Base-by-base conservation (phyloP, 1,284 basidiomycete species). In the Athelia psychrophila region DNA sequence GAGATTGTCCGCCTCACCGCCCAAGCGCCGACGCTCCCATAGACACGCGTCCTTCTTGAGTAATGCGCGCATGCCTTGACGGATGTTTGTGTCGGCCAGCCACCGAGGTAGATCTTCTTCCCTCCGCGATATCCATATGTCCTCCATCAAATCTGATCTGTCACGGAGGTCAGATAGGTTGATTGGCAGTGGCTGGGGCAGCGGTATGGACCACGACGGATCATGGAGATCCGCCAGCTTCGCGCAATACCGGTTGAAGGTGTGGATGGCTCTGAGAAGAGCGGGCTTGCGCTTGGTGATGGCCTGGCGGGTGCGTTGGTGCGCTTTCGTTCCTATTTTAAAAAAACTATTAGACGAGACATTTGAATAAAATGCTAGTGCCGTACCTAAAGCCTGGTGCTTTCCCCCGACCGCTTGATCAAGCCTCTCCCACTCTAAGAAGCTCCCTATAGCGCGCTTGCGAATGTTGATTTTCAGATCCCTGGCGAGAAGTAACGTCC, bases 391-490 rank as follows among this genome's bases (percentile, higher is more conserved):
- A 2, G 70, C 49, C 32, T 70, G 58, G 12, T 67, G 54, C 23
- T 58, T 56, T 0, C 71, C 64, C 0, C 67, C 64, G 5, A 65
- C 65, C 0, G 69, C 69, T 22, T 59, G 60, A 46, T 73, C 66
- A 0, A 76, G 56, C 3, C 22, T 75, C 69, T 66, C 68, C 73
- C 42, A 75, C n/a, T 42, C 68, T 8, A 70, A 68, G 44, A 76
- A 75, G 15, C 64, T 68, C 0, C 61, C 65, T 6, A 72, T 66
- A 0, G 66, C 70, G 1, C 61, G 50, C 44, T 69, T 72, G 0
- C 62, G 52, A 24, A 76, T 72, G 47, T 69, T 71, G 16, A 71
- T 70, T 53, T 76, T 76, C 12, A 73, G 55, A 18, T 74, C 67
- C 0, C 60, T 54, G 0, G 66, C 66, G 45, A 74, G 49, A 0